These are phyloP conservation scores for Mimosa bimucronata DNA, from an alignment of 306 rosid genomes.

Conservation along the genomic window DNA sequence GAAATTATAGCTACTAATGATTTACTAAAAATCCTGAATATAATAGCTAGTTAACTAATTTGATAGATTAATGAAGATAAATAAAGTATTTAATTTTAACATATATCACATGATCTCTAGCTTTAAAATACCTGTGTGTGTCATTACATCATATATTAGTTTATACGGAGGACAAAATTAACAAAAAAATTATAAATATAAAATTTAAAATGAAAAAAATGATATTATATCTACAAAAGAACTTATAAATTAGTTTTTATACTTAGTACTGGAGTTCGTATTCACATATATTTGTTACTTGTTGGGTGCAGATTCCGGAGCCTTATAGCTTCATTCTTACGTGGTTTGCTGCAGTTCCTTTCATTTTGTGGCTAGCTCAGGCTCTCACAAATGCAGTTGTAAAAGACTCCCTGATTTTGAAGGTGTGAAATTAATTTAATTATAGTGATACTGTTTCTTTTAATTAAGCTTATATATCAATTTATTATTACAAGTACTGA, in stretches of 20 bases:
- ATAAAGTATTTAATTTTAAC: too few relatives aligned
- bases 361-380: slow-evolving; percentile 75
- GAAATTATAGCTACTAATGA: neutral
- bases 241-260: too few relatives aligned
- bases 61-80: too few relatives aligned
- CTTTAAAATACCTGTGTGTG: too few relatives aligned
- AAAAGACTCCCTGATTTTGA: slow-evolving; percentile 80
- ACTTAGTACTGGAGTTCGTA: too few relatives aligned
- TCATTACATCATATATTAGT: too few relatives aligned
- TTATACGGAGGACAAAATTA: too few relatives aligned
- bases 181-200: too few relatives aligned
- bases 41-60: too few relatives aligned
- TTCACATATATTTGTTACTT: slow-evolving; percentile 17
- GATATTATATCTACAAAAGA: too few relatives aligned
- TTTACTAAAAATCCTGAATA: neutral
- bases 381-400: slow-evolving; percentile 71
- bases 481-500: slow-evolving; percentile 16
- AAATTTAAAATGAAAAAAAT: too few relatives aligned
- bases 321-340: slow-evolving; percentile 94
- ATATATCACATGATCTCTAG: too few relatives aligned
- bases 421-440: slow-evolving; percentile 53
- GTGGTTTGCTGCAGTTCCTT: slow-evolving; percentile 98
- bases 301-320: slow-evolving; percentile 83
- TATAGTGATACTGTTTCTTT: neutral
- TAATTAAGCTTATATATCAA: neutral